These are phyloP conservation scores for Lactifluus pinguis DNA, from an alignment of 768 basidiomycete genomes.

Conservation along the genomic window DNA sequence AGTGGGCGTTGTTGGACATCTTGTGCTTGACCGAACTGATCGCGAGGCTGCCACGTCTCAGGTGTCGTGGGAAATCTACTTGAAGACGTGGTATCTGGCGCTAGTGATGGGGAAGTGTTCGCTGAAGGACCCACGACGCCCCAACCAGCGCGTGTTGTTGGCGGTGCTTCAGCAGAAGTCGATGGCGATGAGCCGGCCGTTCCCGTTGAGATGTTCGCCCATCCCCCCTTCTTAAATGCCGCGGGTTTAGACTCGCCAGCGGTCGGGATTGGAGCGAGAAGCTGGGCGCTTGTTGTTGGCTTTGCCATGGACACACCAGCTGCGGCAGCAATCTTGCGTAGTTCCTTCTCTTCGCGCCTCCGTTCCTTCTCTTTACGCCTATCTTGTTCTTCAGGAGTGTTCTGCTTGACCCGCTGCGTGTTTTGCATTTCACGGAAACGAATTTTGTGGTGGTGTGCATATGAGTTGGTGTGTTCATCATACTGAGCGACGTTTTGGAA, in stretches of 20 bases:
- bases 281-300: constrained; percentile 25
- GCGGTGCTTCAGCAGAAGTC: constrained; percentile 21
- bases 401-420: constrained; percentile 45
- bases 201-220: constrained; percentile 5
- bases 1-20: background rate
- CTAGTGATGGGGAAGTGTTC: background rate
- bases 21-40: background rate
- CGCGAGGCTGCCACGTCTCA: background rate
- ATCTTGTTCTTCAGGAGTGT: constrained; percentile 57
- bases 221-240: constrained; percentile 29
- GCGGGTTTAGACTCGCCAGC: constrained; percentile 18
- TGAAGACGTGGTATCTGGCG: background rate
- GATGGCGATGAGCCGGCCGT: background rate
- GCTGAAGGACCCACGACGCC: constrained; percentile 32
- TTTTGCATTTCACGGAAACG: constrained; percentile 78
- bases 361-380: constrained; percentile 80
- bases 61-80: background rate
- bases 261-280: constrained; percentile 14
- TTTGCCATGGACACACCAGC: constrained; percentile 59
- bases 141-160: constrained; percentile 34
- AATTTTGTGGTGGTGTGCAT: constrained; percentile 79
- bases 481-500: constrained; percentile 81
- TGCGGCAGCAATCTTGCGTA: constrained; percentile 76
- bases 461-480: constrained; percentile 85
- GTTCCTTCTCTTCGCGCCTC: constrained; percentile 76